Evolutionary conservation across 2,329 filamentous ascomycete genomes (phyloP).

Genomic region (Fusarium sarcochroum): DNA sequence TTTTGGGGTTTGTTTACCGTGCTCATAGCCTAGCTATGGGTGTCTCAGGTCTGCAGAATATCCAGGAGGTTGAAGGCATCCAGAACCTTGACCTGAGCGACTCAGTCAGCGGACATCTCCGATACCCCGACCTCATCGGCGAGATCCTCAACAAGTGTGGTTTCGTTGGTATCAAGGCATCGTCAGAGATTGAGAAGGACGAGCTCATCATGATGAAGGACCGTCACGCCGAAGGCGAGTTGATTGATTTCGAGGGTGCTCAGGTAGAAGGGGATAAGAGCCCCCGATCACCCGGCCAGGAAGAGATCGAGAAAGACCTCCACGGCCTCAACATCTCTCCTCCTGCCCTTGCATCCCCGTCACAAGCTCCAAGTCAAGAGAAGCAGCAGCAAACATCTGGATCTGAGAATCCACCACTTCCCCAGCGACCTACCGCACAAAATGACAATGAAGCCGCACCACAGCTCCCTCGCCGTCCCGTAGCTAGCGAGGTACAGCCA

Average conservation of each 20-base stretch:
- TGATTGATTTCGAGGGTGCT: conserved; percentile 51
- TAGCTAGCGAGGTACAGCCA: conserved; percentile 11
- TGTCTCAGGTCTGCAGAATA: conserved; percentile 84
- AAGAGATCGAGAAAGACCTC: conserved; percentile 45
- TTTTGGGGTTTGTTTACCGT: conserved; percentile 89
- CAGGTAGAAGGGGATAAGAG: conserved; percentile 23
- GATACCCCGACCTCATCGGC: conserved; percentile 65
- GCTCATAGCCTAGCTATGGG: conserved; percentile 86
- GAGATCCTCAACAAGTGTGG: conserved; percentile 68
- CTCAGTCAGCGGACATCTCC: conserved; percentile 67
- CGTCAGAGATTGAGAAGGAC: conserved; percentile 65
- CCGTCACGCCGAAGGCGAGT: conserved; percentile 50
- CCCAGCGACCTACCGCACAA: conserved; percentile 17
- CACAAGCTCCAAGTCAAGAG: conserved; percentile 26
- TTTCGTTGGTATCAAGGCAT: conserved; percentile 62
- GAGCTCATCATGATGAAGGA: conserved; percentile 64
- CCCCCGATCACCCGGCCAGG: conserved; percentile 28
- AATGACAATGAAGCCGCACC: conserved; percentile 17
- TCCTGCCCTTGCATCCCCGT: conserved; percentile 43
- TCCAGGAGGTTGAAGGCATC: conserved; percentile 77
- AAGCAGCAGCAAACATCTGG: conserved; percentile 2
- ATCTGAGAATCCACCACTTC: conserved; percentile 35
- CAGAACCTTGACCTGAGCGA: conserved; percentile 68
- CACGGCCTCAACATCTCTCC: conserved; percentile 50
- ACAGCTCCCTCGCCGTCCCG: conserved; percentile 26